phyloP scores from a whole-genome alignment of 1,284 basidiomycete species.

The Coniferiporia sulphurascens region DNA sequence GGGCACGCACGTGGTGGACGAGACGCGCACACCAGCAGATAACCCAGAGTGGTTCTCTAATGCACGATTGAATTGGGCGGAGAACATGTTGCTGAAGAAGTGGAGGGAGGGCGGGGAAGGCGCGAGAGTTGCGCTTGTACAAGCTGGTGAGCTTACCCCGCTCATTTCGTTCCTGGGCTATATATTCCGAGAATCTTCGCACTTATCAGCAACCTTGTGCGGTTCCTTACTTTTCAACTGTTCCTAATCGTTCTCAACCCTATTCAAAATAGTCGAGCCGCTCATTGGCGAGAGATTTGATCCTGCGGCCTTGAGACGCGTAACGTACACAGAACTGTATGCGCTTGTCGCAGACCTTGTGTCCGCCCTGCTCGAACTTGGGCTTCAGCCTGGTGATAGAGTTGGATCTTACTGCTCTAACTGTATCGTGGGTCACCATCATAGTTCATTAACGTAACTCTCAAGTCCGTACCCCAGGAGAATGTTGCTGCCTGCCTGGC shows the following conservation, averaged over 20 bases:
- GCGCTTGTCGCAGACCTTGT: conserved; percentile 56
- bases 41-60: conserved; percentile 77
- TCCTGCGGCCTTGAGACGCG: conserved; percentile 42
- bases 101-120: conserved; percentile 38
- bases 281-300: conserved; percentile 28
- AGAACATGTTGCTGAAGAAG: conserved; percentile 65
- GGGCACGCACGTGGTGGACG: conserved; percentile 52
- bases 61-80: conserved; percentile 77
- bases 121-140: conserved; percentile 67
- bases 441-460: neutral
- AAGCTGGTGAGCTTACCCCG: conserved; percentile 51
- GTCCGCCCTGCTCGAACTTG: conserved; percentile 53
- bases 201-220: too few relatives aligned
- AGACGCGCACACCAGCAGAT: conserved; percentile 50
- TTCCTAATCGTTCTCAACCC: neutral
- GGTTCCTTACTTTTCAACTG: neutral
- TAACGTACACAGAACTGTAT: conserved; percentile 63
- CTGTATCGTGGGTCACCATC: conserved; percentile 52
- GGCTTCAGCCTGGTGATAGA: conserved; percentile 68
- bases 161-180: conserved; percentile 16
- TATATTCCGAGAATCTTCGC: neutral
- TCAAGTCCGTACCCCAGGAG: conserved; percentile 39
- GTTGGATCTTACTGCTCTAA: conserved; percentile 81
- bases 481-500: conserved; percentile 74
- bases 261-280: conserved; percentile 9